Percentiles rank a stretch among this genome's conserved stretches.
Evolutionary conservation across 768 basidiomycete genomes (phyloP).

Genomic region (Boletus bicolor): DNA sequence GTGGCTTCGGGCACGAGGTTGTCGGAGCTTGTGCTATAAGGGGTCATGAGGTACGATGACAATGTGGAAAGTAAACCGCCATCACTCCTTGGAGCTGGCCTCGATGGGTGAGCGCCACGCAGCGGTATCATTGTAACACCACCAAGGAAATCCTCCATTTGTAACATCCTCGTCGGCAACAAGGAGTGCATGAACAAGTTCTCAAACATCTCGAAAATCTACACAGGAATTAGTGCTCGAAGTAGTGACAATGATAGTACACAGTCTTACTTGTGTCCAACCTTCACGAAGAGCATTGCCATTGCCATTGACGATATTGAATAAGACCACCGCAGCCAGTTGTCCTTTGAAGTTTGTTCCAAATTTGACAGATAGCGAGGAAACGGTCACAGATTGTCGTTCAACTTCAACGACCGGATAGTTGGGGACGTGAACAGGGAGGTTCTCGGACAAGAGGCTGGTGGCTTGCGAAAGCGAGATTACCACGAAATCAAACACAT

Average conservation of each 20-base stretch:
- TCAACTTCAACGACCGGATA: constrained; percentile 91
- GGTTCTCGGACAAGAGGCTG: constrained; percentile 71
- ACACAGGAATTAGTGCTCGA: constrained; percentile 1
- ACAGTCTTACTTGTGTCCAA: constrained; percentile 74
- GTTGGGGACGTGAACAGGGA: constrained; percentile 70
- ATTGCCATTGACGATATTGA: constrained; percentile 96
- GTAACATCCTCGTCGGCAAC: constrained; percentile 84
- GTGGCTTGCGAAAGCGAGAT: constrained; percentile 91
- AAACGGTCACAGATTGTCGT: constrained; percentile 85
- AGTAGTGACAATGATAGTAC: not conserved
- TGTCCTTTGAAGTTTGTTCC: constrained; percentile 95
- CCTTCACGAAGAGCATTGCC: constrained; percentile 91
- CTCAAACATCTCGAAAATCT: constrained; percentile 99
- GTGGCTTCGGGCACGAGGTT: constrained; percentile 81
- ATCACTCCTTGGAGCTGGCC: constrained; percentile 63
- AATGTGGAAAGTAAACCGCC: constrained; percentile 91
- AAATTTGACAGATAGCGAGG: constrained; percentile 87
- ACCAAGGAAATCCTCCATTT: constrained; percentile 99
- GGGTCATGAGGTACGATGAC: constrained; percentile 95
- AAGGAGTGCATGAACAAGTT: constrained; percentile 93
- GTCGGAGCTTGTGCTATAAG: constrained; percentile 78
- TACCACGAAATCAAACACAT: constrained; percentile 97
- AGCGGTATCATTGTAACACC: constrained; percentile 91
- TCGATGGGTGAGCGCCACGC: constrained; percentile 65
- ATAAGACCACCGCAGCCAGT: constrained; percentile 92